Conservation (phyloP, 768 basidiomycete species). For the Hypholoma fasciculare region DNA sequence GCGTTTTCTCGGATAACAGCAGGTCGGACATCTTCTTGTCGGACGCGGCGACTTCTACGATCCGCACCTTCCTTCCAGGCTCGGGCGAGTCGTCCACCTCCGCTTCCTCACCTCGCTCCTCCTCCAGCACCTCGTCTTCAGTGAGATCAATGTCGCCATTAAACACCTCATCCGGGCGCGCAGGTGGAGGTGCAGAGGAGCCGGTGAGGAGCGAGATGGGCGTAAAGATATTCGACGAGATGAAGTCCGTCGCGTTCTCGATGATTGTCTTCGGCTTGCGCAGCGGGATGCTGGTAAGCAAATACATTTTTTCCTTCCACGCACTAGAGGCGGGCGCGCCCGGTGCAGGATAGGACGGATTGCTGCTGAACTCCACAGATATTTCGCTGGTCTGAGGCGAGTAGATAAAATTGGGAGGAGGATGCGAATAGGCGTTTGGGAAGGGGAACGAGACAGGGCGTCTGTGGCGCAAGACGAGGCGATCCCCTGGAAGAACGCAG, state of each 20-base stretch:
- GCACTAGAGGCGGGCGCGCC: constrained; percentile 33
- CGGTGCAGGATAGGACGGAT: constrained; percentile 61
- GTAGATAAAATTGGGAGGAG: constrained; percentile 71
- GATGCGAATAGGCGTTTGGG: constrained; percentile 77
- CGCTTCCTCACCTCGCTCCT: constrained; percentile 75
- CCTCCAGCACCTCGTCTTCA: constrained; percentile 79
- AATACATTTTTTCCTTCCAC: constrained; percentile 62
- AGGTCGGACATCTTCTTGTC: constrained; percentile 29
- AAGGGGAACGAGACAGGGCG: constrained; percentile 76
- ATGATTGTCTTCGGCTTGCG: constrained; percentile 69
- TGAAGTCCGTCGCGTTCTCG: constrained; percentile 67
- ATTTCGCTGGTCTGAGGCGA: constrained; percentile 56
- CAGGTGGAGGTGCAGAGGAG: constrained; percentile 30
- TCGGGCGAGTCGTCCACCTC: constrained; percentile 78
- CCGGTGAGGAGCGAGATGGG: constrained; percentile 59
- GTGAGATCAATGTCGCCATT: constrained; percentile 66
- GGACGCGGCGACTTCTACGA: constrained; percentile 38
- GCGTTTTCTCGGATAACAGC: constrained; percentile 29
- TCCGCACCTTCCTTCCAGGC: constrained; percentile 49
- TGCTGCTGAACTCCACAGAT: constrained; percentile 54
- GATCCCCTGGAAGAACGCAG: constrained; percentile 45
- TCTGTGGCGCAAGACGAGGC: constrained; percentile 72
- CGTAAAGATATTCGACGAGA: constrained; percentile 58
- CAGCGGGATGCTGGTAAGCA: constrained; percentile 66
- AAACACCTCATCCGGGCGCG: constrained; percentile 70